Conservation (phyloP, 306 rosid genomes). For the Vigna radiata region DNA sequence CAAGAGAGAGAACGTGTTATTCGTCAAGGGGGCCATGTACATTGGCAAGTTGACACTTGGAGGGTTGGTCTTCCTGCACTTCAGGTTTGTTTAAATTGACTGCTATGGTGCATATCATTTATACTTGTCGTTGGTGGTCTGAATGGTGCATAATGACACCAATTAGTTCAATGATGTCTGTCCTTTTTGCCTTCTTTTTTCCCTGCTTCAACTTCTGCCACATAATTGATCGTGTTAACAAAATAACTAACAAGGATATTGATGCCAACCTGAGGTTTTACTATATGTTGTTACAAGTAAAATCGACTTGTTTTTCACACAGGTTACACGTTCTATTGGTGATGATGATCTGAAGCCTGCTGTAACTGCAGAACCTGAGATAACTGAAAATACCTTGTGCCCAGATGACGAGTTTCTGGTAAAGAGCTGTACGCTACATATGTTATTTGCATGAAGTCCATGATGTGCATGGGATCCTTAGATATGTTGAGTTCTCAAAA, state of each 20-base stretch:
- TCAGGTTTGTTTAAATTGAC: constrained; percentile 65
- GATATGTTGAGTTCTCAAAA: neutral
- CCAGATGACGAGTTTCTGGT: constrained; percentile 86
- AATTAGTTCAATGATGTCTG: neutral
- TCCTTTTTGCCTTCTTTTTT: neutral
- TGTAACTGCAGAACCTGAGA: constrained; percentile 96
- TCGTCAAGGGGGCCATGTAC: constrained; percentile 74
- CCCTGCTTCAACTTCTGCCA: neutral
- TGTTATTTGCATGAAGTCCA: constrained; percentile 11
- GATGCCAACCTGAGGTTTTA: neutral
- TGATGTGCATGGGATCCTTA: constrained; percentile 8
- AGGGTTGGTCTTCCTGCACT: constrained; percentile 94
- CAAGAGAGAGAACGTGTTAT: constrained; percentile 89
- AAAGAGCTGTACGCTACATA: constrained; percentile 27
- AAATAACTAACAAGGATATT: constrained; percentile 15
- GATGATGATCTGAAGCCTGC: constrained; percentile 94
- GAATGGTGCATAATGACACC: neutral
- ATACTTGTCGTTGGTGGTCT: neutral
- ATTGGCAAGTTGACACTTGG: constrained; percentile 96
- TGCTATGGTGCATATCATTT: constrained; percentile 19
- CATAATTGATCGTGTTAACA: neutral
- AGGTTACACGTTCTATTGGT: constrained; percentile 97
- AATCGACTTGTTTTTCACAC: constrained; percentile 2
- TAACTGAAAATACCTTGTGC: constrained; percentile 66
- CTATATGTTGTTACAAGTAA: constrained; percentile 20